phyloP scores from a whole-genome alignment of 2,329 filamentous ascomycete genomes.

The Apiospora rasikravindrae region DNA sequence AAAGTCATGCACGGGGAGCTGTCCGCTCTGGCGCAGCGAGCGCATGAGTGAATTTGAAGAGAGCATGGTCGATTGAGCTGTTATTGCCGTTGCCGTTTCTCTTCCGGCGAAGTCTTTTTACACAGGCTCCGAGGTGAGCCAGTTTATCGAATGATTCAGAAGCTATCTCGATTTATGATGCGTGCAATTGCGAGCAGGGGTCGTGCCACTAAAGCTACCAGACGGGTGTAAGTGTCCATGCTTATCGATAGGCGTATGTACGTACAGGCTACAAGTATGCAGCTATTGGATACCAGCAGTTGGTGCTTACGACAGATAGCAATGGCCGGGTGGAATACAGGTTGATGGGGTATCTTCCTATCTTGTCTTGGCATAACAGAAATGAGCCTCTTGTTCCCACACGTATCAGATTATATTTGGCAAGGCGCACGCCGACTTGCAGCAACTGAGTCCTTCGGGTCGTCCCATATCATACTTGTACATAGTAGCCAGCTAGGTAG shows the following conservation, averaged over 20 bases:
- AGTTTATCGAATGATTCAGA: conserved; percentile 2
- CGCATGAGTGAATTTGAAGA: conserved; percentile 21
- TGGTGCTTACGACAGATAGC: no score
- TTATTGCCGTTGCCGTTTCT: background rate
- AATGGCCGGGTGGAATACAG: background rate
- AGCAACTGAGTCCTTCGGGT: background rate
- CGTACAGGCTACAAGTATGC: background rate
- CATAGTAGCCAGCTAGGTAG: background rate
- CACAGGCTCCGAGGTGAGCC: background rate
- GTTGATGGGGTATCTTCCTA: background rate
- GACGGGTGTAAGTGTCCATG: background rate
- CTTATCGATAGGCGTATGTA: background rate
- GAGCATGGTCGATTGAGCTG: background rate
- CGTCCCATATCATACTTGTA: background rate
- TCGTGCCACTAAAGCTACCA: background rate
- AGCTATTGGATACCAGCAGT: background rate
- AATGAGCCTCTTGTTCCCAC: background rate
- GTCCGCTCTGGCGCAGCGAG: conserved; percentile 29
- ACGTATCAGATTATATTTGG: background rate
- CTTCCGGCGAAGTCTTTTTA: background rate
- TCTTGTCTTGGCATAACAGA: background rate
- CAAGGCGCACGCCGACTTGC: background rate
- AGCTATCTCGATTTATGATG: conserved; percentile 5
- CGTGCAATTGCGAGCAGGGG: background rate
- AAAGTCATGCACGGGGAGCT: conserved; percentile 42